A percentile compares a stretch with the other conserved stretches of the same genome.
Conservation (phyloP, 1,139 yeast species). For the Candida glucosophila region DNA sequence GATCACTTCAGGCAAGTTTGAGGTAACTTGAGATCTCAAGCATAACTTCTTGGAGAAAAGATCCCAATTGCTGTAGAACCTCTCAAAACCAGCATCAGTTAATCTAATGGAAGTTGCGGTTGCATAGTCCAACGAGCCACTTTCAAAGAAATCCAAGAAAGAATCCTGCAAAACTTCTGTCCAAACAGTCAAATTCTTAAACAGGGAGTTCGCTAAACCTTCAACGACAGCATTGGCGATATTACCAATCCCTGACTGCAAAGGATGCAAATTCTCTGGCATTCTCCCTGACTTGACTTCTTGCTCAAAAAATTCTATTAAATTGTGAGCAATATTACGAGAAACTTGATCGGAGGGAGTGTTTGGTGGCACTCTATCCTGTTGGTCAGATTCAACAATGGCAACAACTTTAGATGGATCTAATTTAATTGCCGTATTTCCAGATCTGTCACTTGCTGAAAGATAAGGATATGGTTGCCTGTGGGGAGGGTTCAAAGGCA, state of each 20-base stretch:
- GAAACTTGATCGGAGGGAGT: slow-evolving; percentile 83
- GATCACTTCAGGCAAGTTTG: slow-evolving; percentile 92
- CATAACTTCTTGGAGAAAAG: slow-evolving; percentile 70
- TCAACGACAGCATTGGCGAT: slow-evolving; percentile 97
- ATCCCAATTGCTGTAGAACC: slow-evolving; percentile 88
- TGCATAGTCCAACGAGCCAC: slow-evolving; percentile 87
- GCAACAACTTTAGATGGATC: slow-evolving; percentile 88
- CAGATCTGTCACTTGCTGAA: slow-evolving; percentile 61
- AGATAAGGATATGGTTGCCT: slow-evolving; percentile 87
- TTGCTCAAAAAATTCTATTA: slow-evolving; percentile 82
- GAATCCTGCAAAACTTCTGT: slow-evolving; percentile 98
- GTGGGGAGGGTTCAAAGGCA: slow-evolving; percentile 83
- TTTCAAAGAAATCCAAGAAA: slow-evolving; percentile 86
- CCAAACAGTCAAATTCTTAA: slow-evolving; percentile 88
- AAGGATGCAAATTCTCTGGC: slow-evolving; percentile 87
- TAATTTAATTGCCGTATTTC: slow-evolving; percentile 68
- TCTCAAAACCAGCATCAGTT: slow-evolving; percentile 81
- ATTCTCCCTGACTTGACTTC: slow-evolving; percentile 86
- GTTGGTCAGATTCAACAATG: slow-evolving; percentile 70
- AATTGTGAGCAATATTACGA: slow-evolving; percentile 67
- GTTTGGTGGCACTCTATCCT: slow-evolving; percentile 81
- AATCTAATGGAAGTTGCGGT: slow-evolving; percentile 94
- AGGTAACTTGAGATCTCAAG: slow-evolving; percentile 88
- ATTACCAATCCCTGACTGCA: slow-evolving; percentile 97
- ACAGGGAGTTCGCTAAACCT: slow-evolving; percentile 80